Evolutionary conservation across 1,139 yeast genomes (phyloP), one percentile per base, ranked within the genome.

Genomic region (Pichia sp.): DNA sequence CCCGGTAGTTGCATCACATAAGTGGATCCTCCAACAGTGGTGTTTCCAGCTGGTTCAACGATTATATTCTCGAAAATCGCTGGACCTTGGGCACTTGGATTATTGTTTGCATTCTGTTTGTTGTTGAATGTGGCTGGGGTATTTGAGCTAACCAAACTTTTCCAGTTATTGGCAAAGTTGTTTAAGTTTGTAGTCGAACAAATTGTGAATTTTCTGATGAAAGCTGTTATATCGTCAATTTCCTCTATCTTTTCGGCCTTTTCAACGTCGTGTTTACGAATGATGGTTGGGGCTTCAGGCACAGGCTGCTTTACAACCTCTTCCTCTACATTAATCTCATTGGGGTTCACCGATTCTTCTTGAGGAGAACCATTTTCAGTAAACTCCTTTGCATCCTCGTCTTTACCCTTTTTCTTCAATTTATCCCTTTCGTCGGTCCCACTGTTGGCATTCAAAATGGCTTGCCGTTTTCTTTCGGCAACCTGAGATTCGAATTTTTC

Each of bases 401-500:
- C 59, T 42, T 51, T 55, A 3, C 57, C 61, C 32, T 54, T 57
- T 1, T 32, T 55, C 36, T 49, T 2, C 52, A 63, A 7, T 56
- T 64, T 32, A 60, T 65, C 50, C 51, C 56, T 49, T 4, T 41
- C 26, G 11, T 46, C 45, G 44, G 23, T 16, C 15, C 40, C 40
- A 32, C 30, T 15, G 40, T 36, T 36, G 26, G n/a, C 30, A 36
- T 29, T 52, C 11, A 23, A 15, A 13, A 23, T 13, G 1, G 48
- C 38, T 13, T 23, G 13, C 47, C 53, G 38, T 50, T 59, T 44
- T 50, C 49, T 59, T 10, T 59, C 61, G 1, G 50, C 49, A 38
- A 53, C 34, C 30, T 59, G 66, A 23, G 56, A 52, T 32, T 64
- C 65, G 46, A 70, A 64, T 47, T 63, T 68, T 0, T 63, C 64